Base-by-base conservation (phyloP, 257 asterid species). In the Jaltomata sinuosa region DNA sequence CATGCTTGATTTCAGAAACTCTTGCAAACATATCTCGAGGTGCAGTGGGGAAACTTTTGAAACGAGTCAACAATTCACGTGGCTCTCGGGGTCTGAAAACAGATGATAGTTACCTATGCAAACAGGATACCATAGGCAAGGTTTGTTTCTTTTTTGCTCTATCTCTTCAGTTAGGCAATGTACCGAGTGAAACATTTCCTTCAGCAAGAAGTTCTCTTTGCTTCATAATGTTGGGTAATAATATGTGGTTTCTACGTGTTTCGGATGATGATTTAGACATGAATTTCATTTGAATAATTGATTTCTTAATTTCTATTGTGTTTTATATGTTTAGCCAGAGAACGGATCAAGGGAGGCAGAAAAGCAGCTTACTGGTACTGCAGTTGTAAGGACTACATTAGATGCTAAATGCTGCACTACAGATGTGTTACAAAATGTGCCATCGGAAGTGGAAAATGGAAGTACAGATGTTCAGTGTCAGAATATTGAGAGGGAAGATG, bases 41-140 rank as follows among this genome's bases (percentile, higher is more conserved):
- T 88, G 94, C 92, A 15, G 97, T 92, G 71, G 92, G 94, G 18
- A 92, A 92, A 79, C 95, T 90, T 80, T 74, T 93, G 89, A 91
- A 89, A 82, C 91, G 97, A 84, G 93, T 88, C 71, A 93, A 93
- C 84, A 65, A 87, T 72, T 87, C 72, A 29, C 47, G 82, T 3
- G 59, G 86, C 22, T 86, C 86, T 11, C 91, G 86, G 84, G 92
- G 92, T 83, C 87, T 87, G 84, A 85, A 88, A 49, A 87, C 88
- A 83, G 97, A 93, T 86, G 90, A 83, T 57, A 85, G 87, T 87
- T 92, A 93, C 89, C 84, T 93, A 85, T 84, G 81, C n/a, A 93
- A 83, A 38, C 83, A 86, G 82, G 93, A 91, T 84, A 69, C 89
- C 19, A 81, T 72, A 19, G 81, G 85, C 25, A 89, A 84, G 89